Base-by-base conservation (phyloP, 139 green algal genomes). In the Trebouxia sp. region DNA sequence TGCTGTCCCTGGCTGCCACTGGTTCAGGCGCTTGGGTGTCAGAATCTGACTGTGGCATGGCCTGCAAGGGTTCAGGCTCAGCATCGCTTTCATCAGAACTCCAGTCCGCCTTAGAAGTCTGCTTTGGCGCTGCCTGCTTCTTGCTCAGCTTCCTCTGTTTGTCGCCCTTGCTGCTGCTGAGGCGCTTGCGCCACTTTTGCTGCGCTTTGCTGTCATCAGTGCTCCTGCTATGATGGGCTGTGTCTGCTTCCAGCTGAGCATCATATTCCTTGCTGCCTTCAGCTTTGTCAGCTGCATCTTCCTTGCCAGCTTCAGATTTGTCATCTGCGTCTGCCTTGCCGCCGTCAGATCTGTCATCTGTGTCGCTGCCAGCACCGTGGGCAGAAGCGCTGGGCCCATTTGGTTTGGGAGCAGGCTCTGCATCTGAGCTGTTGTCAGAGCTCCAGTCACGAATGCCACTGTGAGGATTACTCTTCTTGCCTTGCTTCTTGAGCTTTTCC, bases 81-180 rank as follows among this genome's bases (percentile, higher is more conserved):
- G 62, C 62, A 45, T 72, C 62, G 15, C 62, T 70, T 32, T 72
- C 62, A 30, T 72, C 62, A 72, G 62, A 72, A 26, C 32, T 72
- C 62, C 62, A 72, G 32, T 72, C 62, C 42, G 12, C 62, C 32
- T 45, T 42, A n/a, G 62, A 32, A 72, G 37, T 10, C n/a, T 66
- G 12, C 6, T 8, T 28, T 8, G 12, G 55, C 12, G n/a, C 55
- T 20, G 24, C 14, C 62, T 72, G 32, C 62, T 43, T n/a, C n/a
- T n/a, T n/a, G n/a, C n/a, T n/a, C n/a, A n/a, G n/a, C n/a, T n/a
- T n/a, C n/a, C n/a, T n/a, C n/a, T n/a, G n/a, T n/a, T n/a, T n/a
- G n/a, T n/a, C 43, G 32, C 35, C 17, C 12, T 72, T 72, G 15
- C 62, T 15, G 20, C 32, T 43, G 62, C 62, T 45, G 14, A 45